Conservation (phyloP, 2,329 filamentous ascomycete genomes). For the Endoconidiophora laricicola region DNA sequence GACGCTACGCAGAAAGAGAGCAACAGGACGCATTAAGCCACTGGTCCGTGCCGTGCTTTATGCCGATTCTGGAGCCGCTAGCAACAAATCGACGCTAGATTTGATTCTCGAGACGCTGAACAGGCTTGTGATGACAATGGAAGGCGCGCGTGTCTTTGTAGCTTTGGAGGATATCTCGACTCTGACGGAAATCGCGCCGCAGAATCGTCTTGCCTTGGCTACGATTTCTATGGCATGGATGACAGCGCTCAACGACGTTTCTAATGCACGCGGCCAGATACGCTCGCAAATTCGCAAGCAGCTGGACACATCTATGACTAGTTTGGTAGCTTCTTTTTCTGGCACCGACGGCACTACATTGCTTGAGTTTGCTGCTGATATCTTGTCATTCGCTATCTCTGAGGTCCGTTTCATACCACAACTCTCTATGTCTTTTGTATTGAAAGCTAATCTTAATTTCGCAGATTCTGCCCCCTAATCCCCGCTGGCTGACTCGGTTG, state of each 20-base stretch:
- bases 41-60: constrained; percentile 36
- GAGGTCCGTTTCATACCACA: constrained; percentile 23
- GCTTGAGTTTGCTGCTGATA: constrained; percentile 36
- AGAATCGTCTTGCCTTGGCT: constrained; percentile 36
- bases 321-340: constrained; percentile 35
- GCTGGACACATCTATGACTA: constrained; percentile 31
- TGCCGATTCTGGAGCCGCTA: neutral
- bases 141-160: constrained; percentile 33
- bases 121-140: constrained; percentile 34
- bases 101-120: constrained; percentile 41
- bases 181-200: constrained; percentile 39
- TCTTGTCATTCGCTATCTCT: constrained; percentile 32
- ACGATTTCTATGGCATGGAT: constrained; percentile 41
- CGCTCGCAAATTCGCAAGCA: constrained; percentile 20
- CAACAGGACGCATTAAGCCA: constrained; percentile 35
- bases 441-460: constrained; percentile 10
- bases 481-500: constrained; percentile 35
- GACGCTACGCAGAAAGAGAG: constrained; percentile 26
- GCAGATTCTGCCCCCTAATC: constrained; percentile 31
- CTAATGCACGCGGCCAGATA: neutral
- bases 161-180: constrained; percentile 34
- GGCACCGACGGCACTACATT: constrained; percentile 44
- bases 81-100: constrained; percentile 24
- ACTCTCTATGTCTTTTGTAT: neutral
- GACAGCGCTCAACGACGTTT: constrained; percentile 23